phyloP scores from a whole-genome alignment of 306 rosid genomes.

The Quercus berberidifolia region DNA sequence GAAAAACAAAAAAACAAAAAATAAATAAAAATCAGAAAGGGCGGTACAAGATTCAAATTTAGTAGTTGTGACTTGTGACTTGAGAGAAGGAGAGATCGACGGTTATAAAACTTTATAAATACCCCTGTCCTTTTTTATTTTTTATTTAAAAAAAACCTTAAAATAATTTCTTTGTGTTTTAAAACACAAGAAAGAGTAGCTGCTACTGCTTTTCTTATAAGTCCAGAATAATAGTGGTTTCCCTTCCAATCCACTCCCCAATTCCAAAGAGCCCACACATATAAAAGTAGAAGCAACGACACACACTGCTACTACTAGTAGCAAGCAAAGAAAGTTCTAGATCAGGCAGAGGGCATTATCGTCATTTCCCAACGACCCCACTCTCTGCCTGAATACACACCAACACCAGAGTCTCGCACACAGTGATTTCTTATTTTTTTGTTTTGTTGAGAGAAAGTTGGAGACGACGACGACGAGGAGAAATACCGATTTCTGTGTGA shows the following conservation, averaged over 20 bases:
- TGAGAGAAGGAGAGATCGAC: background rate
- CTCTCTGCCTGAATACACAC: background rate
- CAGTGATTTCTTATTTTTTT: background rate
- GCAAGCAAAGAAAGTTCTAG: conserved; percentile 13
- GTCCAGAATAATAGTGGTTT: background rate
- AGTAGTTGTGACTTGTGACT: too few relatives aligned
- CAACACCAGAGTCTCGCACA: background rate
- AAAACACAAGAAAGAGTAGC: conserved; percentile 48
- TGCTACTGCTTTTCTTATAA: conserved; percentile 36
- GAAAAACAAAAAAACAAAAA: background rate
- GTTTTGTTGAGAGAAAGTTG: background rate
- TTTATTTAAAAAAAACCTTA: too few relatives aligned
- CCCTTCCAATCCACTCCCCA: conserved; percentile 35
- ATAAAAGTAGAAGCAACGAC: background rate
- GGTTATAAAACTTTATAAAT: background rate
- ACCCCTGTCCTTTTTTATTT: too few relatives aligned
- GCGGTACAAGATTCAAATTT: conserved; percentile 52
- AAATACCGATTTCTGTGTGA: background rate
- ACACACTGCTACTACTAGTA: background rate
- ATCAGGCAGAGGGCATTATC: conserved; percentile 29
- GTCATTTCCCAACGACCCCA: conserved; percentile 31
- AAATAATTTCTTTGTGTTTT: conserved; percentile 32
- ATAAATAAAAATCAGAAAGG: background rate
- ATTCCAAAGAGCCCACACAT: background rate
- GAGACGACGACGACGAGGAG: background rate